Evolutionary conservation across 2,329 filamentous ascomycete genomes (phyloP), one percentile per base, ranked within the genome.

Genomic region (Penicillium sp.): DNA sequence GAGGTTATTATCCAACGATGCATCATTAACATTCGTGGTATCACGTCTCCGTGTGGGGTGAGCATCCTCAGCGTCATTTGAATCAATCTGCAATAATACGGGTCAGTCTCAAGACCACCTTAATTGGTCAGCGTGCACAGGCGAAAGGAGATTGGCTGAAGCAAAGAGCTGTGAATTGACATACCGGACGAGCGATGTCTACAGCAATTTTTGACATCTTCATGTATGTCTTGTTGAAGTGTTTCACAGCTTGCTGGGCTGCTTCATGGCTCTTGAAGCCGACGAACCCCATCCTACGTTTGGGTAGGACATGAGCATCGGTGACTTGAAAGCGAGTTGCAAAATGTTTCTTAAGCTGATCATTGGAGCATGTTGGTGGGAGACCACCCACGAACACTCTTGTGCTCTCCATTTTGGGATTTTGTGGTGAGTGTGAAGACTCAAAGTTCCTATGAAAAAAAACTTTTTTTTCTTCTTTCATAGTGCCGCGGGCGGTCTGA

Each of bases 181-280:
- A 72, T 79, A 96, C 89, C 59, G 94, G 89, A 73, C 85, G 88
- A 56, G 94, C 94, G 70, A 94, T 79, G 78, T 97, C 93, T 61
- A 97, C 94, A 31, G 83, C 84, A 69, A 99, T 92, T 79, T 89
- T 96, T 57, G 93, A 96, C 90, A 97, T 94, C 68, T 92, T 91
- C 69, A 99, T 91, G 77, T 92, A 99, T 62, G 93, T 89, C 73
- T 86, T 91, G 81, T 99, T 93, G 82, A 97, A 97, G 80, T 96
- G 96, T 76, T 90, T 93, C 73, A 96, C 89, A 44, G 94, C 93
- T 70, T 87, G 85, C 57, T 85, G 81, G 56, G 94, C 94, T 72
- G 91, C 89, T 61, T 93, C 86, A 15, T 89, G 80, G 51, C 85
- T 90, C 78, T 90, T 93, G 82, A 93, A 97, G 62, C 94, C 94